Conservation (phyloP, 73 alveolate species). For the Urostyla sp. region DNA sequence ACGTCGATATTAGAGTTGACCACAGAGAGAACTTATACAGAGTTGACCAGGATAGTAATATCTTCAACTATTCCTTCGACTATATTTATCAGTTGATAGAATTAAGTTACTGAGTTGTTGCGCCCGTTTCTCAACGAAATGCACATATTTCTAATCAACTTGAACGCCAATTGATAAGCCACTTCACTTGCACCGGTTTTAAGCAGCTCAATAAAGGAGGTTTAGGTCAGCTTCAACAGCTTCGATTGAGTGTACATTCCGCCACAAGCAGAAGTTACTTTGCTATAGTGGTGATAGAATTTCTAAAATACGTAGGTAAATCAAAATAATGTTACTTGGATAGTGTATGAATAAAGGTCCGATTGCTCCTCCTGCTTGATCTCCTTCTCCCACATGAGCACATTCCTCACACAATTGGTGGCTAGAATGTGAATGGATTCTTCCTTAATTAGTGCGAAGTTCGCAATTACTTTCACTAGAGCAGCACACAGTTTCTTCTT, state of each 20-base stretch:
- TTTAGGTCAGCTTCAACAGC: conserved; percentile 32
- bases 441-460: too few relatives aligned
- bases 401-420: too few relatives aligned
- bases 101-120: conserved; percentile 29
- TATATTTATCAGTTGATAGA: not conserved
- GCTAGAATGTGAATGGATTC: too few relatives aligned
- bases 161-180: conserved; percentile 50
- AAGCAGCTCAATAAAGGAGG: conserved; percentile 50
- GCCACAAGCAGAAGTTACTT: conserved; percentile 53
- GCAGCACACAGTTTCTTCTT: too few relatives aligned
- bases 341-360: too few relatives aligned
- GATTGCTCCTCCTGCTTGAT: too few relatives aligned
- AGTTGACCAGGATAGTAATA: conserved; percentile 43
- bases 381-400: too few relatives aligned
- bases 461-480: too few relatives aligned
- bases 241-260: conserved; percentile 40
- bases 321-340: too few relatives aligned
- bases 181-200: not conserved
- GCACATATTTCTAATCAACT: conserved; percentile 36
- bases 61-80: conserved; percentile 52
- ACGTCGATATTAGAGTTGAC: conserved; percentile 25
- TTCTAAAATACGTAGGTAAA: not conserved
- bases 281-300: conserved; percentile 31
- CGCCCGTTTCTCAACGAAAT: conserved; percentile 50
- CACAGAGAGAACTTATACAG: conserved; percentile 50